phyloP scores from a whole-genome alignment of 495 filamentous ascomycete genomes.

The Aspergillus mulundensis region DNA sequence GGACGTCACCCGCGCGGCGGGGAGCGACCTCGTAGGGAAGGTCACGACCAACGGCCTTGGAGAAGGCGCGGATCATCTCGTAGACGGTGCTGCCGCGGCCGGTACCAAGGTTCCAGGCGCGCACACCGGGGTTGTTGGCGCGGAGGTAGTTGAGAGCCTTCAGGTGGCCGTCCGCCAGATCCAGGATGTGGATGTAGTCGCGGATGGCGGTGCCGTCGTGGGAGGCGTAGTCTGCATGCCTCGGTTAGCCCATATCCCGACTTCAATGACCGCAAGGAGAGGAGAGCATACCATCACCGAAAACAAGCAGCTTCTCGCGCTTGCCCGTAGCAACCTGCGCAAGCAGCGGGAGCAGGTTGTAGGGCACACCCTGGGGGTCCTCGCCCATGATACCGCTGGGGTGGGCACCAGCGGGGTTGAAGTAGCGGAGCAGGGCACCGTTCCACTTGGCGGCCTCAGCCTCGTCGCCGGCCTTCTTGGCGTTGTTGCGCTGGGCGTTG shows the following conservation, averaged over 20 bases:
- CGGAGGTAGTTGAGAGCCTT: constrained; percentile 90
- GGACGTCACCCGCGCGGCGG: constrained; percentile 81
- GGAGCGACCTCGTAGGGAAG: constrained; percentile 83
- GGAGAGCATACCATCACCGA: constrained; percentile 72
- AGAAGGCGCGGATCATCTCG: constrained; percentile 96
- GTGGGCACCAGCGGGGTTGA: constrained; percentile 94
- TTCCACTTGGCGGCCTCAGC: constrained; percentile 73
- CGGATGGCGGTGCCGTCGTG: constrained; percentile 77
- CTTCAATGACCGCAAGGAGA: not conserved
- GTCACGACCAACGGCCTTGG: constrained; percentile 73
- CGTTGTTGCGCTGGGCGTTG: constrained; percentile 79
- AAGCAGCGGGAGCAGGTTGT: constrained; percentile 89
- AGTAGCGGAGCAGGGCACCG: constrained; percentile 89
- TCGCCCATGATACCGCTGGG: constrained; percentile 98
- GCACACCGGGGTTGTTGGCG: constrained; percentile 82
- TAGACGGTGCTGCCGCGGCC: constrained; percentile 92
- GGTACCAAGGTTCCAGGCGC: constrained; percentile 97
- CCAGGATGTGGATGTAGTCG: constrained; percentile 83
- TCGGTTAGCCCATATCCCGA: not conserved
- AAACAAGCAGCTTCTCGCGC: constrained; percentile 89
- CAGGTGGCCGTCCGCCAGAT: constrained; percentile 84
- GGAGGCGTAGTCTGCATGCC: constrained; percentile 73
- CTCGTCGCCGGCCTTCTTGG: constrained; percentile 73
- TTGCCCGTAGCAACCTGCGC: constrained; percentile 95
- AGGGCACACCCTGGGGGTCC: constrained; percentile 92